Conservation (phyloP, 345 rosid genomes). For the Ceriops decandra region DNA sequence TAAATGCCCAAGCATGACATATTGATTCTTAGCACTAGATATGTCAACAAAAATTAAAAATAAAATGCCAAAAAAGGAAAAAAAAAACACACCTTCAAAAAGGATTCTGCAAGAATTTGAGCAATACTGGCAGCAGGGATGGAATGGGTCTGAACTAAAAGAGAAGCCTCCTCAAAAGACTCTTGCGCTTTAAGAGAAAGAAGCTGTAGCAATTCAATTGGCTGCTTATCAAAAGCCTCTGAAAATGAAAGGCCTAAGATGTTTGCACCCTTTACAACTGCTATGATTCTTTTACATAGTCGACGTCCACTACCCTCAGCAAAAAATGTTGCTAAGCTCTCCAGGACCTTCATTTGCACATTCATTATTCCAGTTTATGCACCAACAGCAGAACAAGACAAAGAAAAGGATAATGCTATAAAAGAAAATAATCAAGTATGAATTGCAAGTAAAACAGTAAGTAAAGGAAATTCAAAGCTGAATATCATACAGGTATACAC, state of each 20-base stretch:
- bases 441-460: too few species aligned
- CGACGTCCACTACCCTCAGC: constrained; percentile 88
- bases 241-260: constrained; percentile 73
- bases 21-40: constrained; percentile 4
- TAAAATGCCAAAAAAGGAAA: neutral
- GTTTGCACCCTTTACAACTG: constrained; percentile 84
- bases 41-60: constrained; percentile 10
- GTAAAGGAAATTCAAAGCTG: too few species aligned
- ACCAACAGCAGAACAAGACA: neutral
- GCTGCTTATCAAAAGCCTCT: constrained; percentile 90
- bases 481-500: too few species aligned
- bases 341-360: constrained; percentile 56
- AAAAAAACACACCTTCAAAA: constrained; percentile 59
- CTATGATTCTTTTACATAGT: constrained; percentile 71
- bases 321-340: constrained; percentile 56
- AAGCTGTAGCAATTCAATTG: constrained; percentile 78
- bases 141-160: constrained; percentile 77
- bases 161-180: constrained; percentile 85
- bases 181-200: constrained; percentile 99
- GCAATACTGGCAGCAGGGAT: constrained; percentile 86
- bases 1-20: neutral
- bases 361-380: neutral
- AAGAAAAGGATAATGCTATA: neutral
- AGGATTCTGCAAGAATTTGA: constrained; percentile 95
- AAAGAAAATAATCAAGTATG: neutral